These are phyloP conservation scores for Glebionis coronaria DNA, from an alignment of 129 eudicot genomes.

Conservation along the genomic window DNA sequence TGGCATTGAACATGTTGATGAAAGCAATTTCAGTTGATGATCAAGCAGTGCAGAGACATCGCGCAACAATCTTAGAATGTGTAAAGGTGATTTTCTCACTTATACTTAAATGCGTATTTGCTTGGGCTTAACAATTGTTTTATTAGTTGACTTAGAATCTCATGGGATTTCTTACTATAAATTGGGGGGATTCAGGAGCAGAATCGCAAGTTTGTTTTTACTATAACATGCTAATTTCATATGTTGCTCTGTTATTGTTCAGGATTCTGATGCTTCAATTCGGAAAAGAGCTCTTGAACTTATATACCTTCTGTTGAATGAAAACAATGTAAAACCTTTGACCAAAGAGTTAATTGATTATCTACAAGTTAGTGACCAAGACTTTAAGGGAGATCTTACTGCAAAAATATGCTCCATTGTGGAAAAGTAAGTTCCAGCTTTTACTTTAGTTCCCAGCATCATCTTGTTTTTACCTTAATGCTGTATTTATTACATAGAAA, in stretches of 20 bases:
- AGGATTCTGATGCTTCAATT: constrained; percentile 99
- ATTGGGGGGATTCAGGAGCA: neutral
- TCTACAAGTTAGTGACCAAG: constrained; percentile 87
- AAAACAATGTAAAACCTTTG: constrained; percentile 81
- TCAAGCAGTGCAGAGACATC: constrained; percentile 99
- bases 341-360: constrained; percentile 89
- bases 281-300: constrained; percentile 99
- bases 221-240: neutral
- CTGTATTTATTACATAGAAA: neutral
- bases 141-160: neutral
- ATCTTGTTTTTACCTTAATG: neutral
- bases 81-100: constrained; percentile 66
- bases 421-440: constrained; percentile 68
- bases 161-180: neutral
- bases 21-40: constrained; percentile 78
- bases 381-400: constrained; percentile 92
- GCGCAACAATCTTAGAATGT: constrained; percentile 93
- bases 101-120: neutral
- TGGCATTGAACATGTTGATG: constrained; percentile 95
- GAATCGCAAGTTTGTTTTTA: constrained; percentile 2
- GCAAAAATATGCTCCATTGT: constrained; percentile 95
- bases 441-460: neutral
- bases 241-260: constrained; percentile 22
- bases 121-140: constrained; percentile 1
- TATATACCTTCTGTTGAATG: constrained; percentile 85